Conservation (phyloP, 2,329 filamentous ascomycete species). For the Apiospora rasikravindrae region DNA sequence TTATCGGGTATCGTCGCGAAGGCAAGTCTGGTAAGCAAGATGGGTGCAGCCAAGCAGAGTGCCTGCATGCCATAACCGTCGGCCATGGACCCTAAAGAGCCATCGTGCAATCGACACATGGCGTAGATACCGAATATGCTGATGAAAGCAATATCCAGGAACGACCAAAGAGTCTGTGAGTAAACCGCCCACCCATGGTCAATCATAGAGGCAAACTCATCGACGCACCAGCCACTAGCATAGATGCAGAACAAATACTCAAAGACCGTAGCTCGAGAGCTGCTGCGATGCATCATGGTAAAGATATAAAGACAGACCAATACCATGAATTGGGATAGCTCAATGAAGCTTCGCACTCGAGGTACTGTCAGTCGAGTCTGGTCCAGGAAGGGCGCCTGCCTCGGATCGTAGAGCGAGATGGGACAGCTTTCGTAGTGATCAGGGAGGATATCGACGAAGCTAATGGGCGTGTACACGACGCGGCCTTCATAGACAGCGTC, state of each 20-base stretch:
- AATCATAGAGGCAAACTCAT: slow-evolving; percentile 68
- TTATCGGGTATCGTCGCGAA: slow-evolving; percentile 78
- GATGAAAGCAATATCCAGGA: slow-evolving; percentile 73
- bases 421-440: slow-evolving; percentile 76
- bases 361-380: slow-evolving; percentile 76
- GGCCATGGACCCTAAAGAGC: slow-evolving; percentile 49
- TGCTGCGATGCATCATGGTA: slow-evolving; percentile 65
- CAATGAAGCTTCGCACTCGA: slow-evolving; percentile 68
- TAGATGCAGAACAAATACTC: slow-evolving; percentile 70
- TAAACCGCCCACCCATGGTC: slow-evolving; percentile 73
- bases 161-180: slow-evolving; percentile 77
- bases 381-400: slow-evolving; percentile 69
- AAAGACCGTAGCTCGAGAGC: slow-evolving; percentile 50
- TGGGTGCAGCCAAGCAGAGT: slow-evolving; percentile 68
- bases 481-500: slow-evolving; percentile 72
- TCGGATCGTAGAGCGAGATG: slow-evolving; percentile 72
- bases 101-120: slow-evolving; percentile 62
- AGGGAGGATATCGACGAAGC: slow-evolving; percentile 74
- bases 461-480: slow-evolving; percentile 72
- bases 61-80: slow-evolving; percentile 66
- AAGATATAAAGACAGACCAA: slow-evolving; percentile 66
- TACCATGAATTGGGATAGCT: slow-evolving; percentile 68
- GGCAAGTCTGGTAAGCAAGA: slow-evolving; percentile 72
- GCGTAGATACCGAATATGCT: slow-evolving; percentile 68
- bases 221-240: slow-evolving; percentile 69